Evolutionary conservation across 2,329 filamentous ascomycete species (phyloP).

Genomic region (Magnaporthales sp.): DNA sequence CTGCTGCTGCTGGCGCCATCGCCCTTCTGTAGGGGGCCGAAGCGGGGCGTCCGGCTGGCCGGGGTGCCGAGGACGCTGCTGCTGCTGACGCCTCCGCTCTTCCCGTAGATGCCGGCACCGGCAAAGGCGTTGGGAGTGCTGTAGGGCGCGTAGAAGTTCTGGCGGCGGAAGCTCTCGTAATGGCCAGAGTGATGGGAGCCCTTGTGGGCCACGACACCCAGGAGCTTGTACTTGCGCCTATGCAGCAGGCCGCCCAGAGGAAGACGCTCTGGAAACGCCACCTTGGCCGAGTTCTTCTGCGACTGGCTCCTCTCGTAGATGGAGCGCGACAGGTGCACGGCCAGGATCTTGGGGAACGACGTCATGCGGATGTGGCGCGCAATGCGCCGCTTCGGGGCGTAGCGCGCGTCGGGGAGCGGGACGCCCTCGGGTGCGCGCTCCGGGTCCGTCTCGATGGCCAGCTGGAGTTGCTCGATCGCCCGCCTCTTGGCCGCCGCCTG

Average conservation of each 20-base stretch:
- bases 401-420: constrained; percentile 61
- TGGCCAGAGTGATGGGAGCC: constrained; percentile 94
- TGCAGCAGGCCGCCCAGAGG: constrained; percentile 72
- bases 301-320: constrained; percentile 78
- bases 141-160: constrained; percentile 70
- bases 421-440: constrained; percentile 68
- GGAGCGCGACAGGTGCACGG: constrained; percentile 85
- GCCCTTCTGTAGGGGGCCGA: constrained; percentile 23
- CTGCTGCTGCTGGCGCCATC: constrained; percentile 20
- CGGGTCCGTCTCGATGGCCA: constrained; percentile 70
- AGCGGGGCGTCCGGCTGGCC: constrained; percentile 34
- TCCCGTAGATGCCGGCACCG: constrained; percentile 2
- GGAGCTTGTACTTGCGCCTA: constrained; percentile 72
- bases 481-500: neutral
- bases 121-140: constrained; percentile 65
- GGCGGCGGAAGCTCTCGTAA: constrained; percentile 91
- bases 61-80: constrained; percentile 31
- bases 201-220: constrained; percentile 87
- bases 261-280: constrained; percentile 81
- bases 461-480: constrained; percentile 57
- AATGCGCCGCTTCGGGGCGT: constrained; percentile 75
- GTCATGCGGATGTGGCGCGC: constrained; percentile 82
- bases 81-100: neutral
- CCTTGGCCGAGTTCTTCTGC: constrained; percentile 90
- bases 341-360: constrained; percentile 78